Evolutionary conservation across 2,329 filamentous ascomycete genomes (phyloP).

Genomic region (Penicillium sp.): DNA sequence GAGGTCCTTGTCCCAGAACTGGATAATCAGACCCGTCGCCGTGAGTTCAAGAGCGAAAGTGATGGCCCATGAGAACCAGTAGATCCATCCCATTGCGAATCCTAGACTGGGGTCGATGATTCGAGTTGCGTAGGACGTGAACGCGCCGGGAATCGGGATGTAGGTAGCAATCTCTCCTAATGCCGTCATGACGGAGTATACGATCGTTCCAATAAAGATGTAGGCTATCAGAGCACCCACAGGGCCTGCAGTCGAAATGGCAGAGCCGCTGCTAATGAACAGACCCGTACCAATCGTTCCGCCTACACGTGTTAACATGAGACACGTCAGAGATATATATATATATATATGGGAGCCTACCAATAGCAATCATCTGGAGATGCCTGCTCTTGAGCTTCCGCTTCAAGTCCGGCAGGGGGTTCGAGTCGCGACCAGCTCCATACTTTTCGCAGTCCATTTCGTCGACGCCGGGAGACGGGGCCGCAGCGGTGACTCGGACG

Average conservation of each 20-base stretch:
- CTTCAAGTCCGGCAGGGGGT: slow-evolving; percentile 68
- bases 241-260: slow-evolving; percentile 67
- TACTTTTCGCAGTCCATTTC: slow-evolving; percentile 46
- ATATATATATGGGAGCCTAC: slow-evolving; percentile 58
- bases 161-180: slow-evolving; percentile 75
- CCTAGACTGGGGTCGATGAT: slow-evolving; percentile 75
- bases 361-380: slow-evolving; percentile 98
- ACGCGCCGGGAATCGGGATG: slow-evolving; percentile 76
- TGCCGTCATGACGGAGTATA: slow-evolving; percentile 75
- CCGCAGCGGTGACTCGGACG: slow-evolving; percentile 28
- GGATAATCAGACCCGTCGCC: slow-evolving; percentile 73
- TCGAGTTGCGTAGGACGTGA: slow-evolving; percentile 75
- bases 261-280: slow-evolving; percentile 70
- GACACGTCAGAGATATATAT: background rate
- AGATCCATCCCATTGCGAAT: slow-evolving; percentile 82
- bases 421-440: slow-evolving; percentile 54
- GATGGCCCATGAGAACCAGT: slow-evolving; percentile 78
- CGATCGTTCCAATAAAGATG: slow-evolving; percentile 70
- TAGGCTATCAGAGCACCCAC: slow-evolving; percentile 71
- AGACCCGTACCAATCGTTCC: slow-evolving; percentile 75
- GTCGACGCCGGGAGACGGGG: slow-evolving; percentile 22
- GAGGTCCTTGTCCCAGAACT: slow-evolving; percentile 70
- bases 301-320: slow-evolving; percentile 36
- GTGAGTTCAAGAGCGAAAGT: slow-evolving; percentile 76
- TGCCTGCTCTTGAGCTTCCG: slow-evolving; percentile 84